These are phyloP conservation scores for Neospermospora avenae DNA, from an alignment of 2,329 filamentous ascomycete species.

Conservation along the genomic window DNA sequence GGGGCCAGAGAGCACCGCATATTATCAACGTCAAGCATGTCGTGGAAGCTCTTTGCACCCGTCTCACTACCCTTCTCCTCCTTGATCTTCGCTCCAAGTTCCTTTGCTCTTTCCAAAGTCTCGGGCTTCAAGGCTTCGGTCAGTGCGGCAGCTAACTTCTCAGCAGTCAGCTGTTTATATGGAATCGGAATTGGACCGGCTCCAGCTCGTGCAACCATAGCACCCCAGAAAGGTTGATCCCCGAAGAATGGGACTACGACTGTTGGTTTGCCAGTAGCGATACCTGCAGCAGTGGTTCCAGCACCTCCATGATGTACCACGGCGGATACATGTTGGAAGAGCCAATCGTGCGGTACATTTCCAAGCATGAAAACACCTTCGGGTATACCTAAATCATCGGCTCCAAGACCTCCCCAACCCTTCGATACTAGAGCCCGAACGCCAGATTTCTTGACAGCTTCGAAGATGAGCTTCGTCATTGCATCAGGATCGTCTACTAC, in stretches of 20 bases:
- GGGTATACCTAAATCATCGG: conserved; percentile 65
- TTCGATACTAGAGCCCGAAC: conserved; percentile 81
- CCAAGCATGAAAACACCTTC: conserved; percentile 79
- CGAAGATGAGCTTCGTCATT: conserved; percentile 69
- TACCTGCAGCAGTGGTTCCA: conserved; percentile 84
- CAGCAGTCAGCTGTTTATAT: conserved; percentile 62
- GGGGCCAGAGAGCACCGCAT: conserved; percentile 69
- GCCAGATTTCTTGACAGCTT: conserved; percentile 63
- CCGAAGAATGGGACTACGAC: conserved; percentile 85
- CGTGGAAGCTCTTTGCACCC: conserved; percentile 67
- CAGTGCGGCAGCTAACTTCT: conserved; percentile 65
- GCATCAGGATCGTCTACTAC: conserved; percentile 73
- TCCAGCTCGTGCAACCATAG: conserved; percentile 69
- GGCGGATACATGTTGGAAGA: conserved; percentile 75
- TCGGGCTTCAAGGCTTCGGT: conserved; percentile 55
- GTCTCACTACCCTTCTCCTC: conserved; percentile 61
- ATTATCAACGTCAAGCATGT: conserved; percentile 63
- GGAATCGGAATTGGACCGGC: conserved; percentile 70
- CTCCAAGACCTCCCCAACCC: conserved; percentile 83
- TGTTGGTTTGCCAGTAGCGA: conserved; percentile 74
- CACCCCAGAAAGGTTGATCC: conserved; percentile 80
- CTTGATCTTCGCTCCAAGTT: conserved; percentile 57
- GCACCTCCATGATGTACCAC: conserved; percentile 88
- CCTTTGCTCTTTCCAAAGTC: conserved; percentile 51
- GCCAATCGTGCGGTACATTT: conserved; percentile 85